phyloP scores from a whole-genome alignment of 345 rosid genomes.

The Rhizophora apiculata region DNA sequence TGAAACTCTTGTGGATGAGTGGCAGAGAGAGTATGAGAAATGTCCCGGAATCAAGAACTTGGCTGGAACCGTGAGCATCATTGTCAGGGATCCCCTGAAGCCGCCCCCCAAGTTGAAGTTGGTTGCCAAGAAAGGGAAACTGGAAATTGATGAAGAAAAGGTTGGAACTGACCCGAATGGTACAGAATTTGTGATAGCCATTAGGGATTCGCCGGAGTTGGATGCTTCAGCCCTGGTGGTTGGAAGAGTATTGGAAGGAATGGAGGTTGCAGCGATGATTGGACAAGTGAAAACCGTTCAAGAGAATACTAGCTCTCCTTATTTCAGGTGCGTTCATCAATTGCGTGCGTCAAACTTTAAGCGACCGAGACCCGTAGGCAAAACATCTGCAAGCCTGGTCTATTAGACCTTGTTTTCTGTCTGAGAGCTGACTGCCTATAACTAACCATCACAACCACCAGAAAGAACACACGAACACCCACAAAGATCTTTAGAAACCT shows the following conservation, averaged over 20 bases:
- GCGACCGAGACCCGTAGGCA: not conserved
- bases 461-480: too few species aligned
- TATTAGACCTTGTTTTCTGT: too few species aligned
- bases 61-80: slow-evolving; percentile 67
- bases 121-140: slow-evolving; percentile 70
- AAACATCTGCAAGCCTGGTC: not conserved
- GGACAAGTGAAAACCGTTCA: slow-evolving; percentile 68
- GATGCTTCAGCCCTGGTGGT: slow-evolving; percentile 68
- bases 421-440: too few species aligned
- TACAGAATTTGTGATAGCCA: slow-evolving; percentile 72
- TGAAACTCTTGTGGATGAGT: slow-evolving; percentile 50
- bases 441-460: too few species aligned
- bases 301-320: slow-evolving; percentile 79
- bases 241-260: slow-evolving; percentile 79
- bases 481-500: too few species aligned
- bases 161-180: slow-evolving; percentile 61
- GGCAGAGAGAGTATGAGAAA: slow-evolving; percentile 46
- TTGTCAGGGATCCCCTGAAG: slow-evolving; percentile 70
- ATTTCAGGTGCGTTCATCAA: slow-evolving; percentile 59
- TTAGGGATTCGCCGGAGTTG: slow-evolving; percentile 71
- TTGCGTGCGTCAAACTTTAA: not conserved
- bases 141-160: slow-evolving; percentile 66
- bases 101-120: slow-evolving; percentile 84
- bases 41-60: slow-evolving; percentile 48
- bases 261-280: slow-evolving; percentile 63